Evolutionary conservation across 148 eudicot species (phyloP).

Genomic region (Persicaria tinctoria): DNA sequence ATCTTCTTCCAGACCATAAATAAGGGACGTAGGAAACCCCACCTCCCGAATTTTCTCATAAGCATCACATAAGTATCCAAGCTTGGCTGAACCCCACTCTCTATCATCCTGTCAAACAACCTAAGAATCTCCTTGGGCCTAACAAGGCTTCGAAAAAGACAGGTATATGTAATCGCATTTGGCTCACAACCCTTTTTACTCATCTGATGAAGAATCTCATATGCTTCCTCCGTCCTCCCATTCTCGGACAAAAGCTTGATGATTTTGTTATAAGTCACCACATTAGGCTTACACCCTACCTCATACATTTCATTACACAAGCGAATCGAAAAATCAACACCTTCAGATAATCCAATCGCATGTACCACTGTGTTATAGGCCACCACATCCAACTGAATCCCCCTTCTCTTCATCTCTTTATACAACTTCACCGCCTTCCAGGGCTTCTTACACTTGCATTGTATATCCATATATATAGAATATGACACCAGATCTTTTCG

Average conservation of each 20-base stretch:
- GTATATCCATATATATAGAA: conserved; percentile 87
- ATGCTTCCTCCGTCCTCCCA: conserved; percentile 71
- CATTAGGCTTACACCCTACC: conserved; percentile 57
- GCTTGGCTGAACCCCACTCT: conserved; percentile 54
- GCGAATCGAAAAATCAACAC: conserved; percentile 76
- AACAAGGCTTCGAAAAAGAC: conserved; percentile 60
- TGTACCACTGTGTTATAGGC: conserved; percentile 72
- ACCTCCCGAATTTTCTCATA: conserved; percentile 84
- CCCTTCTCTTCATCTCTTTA: conserved; percentile 79
- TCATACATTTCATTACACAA: conserved; percentile 73
- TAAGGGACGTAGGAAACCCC: conserved; percentile 93
- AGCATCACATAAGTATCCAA: conserved; percentile 93
- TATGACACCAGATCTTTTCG: conserved; percentile 69
- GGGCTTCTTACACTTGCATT: conserved; percentile 79
- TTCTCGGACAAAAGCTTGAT: conserved; percentile 77
- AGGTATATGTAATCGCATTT: conserved; percentile 60
- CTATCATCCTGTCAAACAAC: conserved; percentile 74
- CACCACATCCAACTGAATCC: conserved; percentile 76
- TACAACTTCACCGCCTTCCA: conserved; percentile 82
- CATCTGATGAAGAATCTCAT: conserved; percentile 55
- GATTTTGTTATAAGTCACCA: conserved; percentile 64
- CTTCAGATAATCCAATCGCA: conserved; percentile 65
- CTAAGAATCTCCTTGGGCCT: conserved; percentile 72
- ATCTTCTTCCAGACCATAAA: conserved; percentile 74
- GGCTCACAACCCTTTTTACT: conserved; percentile 53